Conservation (phyloP, 2,329 filamentous ascomycete species). For the Sporothrix globosa region DNA sequence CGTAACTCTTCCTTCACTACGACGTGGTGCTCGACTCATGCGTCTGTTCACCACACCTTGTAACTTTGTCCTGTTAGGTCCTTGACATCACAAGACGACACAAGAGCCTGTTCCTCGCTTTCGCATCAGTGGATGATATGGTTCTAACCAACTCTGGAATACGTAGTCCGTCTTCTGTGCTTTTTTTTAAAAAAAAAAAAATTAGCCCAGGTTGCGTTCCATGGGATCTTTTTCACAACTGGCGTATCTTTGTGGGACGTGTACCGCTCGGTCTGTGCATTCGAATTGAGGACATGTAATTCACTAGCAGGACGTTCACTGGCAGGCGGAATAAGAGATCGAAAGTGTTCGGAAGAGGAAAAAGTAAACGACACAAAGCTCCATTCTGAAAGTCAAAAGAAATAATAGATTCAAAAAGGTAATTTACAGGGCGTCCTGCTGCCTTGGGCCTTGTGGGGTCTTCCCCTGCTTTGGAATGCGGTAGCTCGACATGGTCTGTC, state of each 20-base stretch:
- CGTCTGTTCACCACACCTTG: neutral
- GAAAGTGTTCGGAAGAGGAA: neutral
- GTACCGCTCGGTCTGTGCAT: neutral
- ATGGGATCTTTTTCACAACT: neutral
- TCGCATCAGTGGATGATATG: neutral
- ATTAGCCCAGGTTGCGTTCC: neutral
- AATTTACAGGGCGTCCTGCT: slow-evolving; percentile 28
- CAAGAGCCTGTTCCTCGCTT: neutral
- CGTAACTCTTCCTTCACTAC: neutral
- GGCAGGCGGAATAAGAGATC: neutral
- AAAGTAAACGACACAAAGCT: neutral
- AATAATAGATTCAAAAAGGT: neutral
- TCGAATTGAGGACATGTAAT: neutral
- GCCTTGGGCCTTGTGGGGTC: slow-evolving; percentile 29
- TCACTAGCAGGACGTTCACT: too few species aligned
- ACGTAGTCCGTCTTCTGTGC: neutral
- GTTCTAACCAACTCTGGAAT: too few species aligned
- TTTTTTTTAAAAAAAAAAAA: neutral
- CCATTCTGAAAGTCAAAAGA: neutral
- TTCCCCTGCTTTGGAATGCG: neutral
- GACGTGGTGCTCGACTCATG: neutral
- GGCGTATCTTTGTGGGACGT: neutral
- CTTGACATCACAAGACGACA: neutral
- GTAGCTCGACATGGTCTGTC: slow-evolving; percentile 2
- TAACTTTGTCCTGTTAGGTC: neutral